phyloP scores from a whole-genome alignment of 139 green algal species.

The Chlamydomonas urium region DNA sequence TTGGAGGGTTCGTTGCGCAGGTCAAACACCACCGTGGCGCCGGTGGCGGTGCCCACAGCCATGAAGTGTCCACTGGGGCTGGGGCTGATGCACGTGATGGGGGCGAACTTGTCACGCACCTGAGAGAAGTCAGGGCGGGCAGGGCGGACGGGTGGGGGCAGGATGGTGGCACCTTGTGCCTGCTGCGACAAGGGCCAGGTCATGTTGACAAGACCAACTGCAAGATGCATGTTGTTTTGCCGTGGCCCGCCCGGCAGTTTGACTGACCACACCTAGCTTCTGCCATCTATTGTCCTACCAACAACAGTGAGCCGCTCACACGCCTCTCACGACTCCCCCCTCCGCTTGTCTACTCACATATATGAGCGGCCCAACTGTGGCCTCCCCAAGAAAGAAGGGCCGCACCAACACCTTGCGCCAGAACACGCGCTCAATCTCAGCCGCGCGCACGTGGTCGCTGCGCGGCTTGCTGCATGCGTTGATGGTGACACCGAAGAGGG shows the following conservation, averaged over 20 bases:
- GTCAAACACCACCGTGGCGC: conserved; percentile 45
- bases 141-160: too few relatives aligned
- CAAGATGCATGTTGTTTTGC: too few relatives aligned
- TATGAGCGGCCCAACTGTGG: conserved; percentile 3
- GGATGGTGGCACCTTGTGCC: too few relatives aligned
- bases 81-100: conserved; percentile 27
- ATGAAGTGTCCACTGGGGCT: conserved; percentile 34
- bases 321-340: background rate
- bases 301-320: too few relatives aligned
- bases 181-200: too few relatives aligned
- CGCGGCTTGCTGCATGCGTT: background rate
- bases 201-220: too few relatives aligned
- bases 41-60: conserved; percentile 39
- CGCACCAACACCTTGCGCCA: conserved; percentile 16
- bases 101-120: conserved; percentile 30
- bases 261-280: too few relatives aligned
- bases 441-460: conserved; percentile 4
- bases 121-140: conserved; percentile 4
- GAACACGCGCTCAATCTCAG: conserved; percentile 28
- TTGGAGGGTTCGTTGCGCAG: conserved; percentile 19
- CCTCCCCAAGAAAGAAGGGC: conserved; percentile 22
- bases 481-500: too few relatives aligned
- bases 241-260: too few relatives aligned
- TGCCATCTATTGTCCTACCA: too few relatives aligned
- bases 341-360: conserved; percentile 13